Conservation (phyloP, 164 flowering plant species). For the Piper longum region DNA sequence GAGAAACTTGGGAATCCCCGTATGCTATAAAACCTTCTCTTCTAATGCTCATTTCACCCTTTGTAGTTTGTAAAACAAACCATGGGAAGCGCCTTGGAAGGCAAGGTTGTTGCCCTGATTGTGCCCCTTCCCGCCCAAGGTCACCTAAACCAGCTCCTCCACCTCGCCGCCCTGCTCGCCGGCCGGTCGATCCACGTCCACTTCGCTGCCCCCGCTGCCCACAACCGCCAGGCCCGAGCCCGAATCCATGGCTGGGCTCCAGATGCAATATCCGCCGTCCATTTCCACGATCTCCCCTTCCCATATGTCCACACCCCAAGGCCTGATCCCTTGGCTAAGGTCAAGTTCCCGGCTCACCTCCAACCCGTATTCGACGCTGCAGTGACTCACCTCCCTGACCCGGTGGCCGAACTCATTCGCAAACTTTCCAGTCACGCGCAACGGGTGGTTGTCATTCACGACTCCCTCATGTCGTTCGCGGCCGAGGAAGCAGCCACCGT, state of each 20-base stretch:
- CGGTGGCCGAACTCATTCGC: constrained; percentile 24
- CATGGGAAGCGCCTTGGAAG: not conserved
- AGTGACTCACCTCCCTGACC: constrained; percentile 22
- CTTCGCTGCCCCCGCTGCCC: constrained; percentile 29
- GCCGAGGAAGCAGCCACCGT: constrained; percentile 28
- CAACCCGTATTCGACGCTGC: constrained; percentile 29
- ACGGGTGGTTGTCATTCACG: constrained; percentile 38
- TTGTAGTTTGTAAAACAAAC: not conserved
- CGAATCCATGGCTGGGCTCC: constrained; percentile 31
- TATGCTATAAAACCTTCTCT: too few relatives aligned
- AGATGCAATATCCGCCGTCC: constrained; percentile 12
- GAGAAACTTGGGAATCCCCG: too few relatives aligned
- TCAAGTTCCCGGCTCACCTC: constrained; percentile 45
- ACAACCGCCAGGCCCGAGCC: constrained; percentile 40
- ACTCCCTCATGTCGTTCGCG: constrained; percentile 44
- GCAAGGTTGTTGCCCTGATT: not conserved
- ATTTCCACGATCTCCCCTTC: constrained; percentile 38
- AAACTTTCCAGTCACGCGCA: constrained; percentile 14
- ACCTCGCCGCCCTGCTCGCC: not conserved
- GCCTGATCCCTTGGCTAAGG: constrained; percentile 24
- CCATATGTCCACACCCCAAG: constrained; percentile 25
- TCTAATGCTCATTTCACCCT: not conserved
- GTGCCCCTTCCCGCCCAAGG: not conserved
- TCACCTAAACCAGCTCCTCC: not conserved
- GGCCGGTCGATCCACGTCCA: constrained; percentile 22